These are phyloP conservation scores for Paecilomyces sp. DNA, from an alignment of 2,329 filamentous ascomycete genomes.

Conservation along the genomic window DNA sequence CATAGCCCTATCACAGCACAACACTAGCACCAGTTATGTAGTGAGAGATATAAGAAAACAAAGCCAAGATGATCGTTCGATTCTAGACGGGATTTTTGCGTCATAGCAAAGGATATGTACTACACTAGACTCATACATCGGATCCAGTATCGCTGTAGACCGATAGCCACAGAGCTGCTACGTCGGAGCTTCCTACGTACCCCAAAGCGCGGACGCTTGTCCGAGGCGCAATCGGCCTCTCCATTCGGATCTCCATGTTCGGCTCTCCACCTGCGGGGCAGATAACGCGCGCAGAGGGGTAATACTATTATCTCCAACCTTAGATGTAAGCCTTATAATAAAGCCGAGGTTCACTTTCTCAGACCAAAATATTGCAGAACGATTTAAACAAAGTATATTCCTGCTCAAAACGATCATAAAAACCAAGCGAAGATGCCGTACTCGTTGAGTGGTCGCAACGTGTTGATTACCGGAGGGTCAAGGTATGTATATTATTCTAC, in stretches of 20 bases:
- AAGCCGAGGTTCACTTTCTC: background rate
- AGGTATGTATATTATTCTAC: conserved; percentile 39
- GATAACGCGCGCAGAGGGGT: background rate
- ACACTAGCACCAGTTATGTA: background rate
- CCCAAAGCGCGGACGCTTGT: background rate
- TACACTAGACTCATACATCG: background rate
- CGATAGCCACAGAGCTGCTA: background rate
- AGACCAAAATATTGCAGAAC: background rate
- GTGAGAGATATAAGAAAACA: background rate
- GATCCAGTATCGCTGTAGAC: background rate
- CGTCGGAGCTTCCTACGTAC: background rate
- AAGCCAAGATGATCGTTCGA: background rate
- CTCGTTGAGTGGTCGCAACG: conserved; percentile 53
- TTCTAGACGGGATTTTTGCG: background rate
- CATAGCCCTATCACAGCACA: background rate
- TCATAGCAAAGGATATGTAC: background rate
- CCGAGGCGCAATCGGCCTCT: background rate
- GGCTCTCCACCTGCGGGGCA: background rate
- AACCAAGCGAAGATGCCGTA: conserved; percentile 48
- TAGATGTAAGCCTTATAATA: background rate
- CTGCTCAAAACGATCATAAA: background rate
- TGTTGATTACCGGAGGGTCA: conserved; percentile 58
- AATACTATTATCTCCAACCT: background rate
- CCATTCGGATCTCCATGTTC: too few relatives aligned
- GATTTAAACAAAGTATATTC: background rate